Evolutionary conservation across 106 monocot genomes (phyloP).

Genomic region (Dioscorea alata): DNA sequence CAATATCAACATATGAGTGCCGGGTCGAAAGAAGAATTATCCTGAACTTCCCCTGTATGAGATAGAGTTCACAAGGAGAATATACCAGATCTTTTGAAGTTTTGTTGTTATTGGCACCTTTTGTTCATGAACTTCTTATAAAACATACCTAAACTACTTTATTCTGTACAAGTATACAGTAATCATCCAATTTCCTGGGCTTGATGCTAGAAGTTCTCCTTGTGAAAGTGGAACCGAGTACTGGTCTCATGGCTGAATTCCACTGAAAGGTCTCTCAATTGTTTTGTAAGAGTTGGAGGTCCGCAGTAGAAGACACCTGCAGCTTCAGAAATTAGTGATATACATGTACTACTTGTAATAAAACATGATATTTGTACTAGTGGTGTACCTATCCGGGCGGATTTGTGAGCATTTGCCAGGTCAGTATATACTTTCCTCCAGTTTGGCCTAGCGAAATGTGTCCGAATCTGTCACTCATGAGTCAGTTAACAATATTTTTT

Average conservation of each 20-base stretch:
- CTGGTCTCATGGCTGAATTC: conserved; percentile 83
- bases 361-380: neutral
- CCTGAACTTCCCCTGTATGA: neutral
- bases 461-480: conserved; percentile 40
- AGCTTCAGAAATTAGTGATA: conserved; percentile 6
- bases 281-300: conserved; percentile 71
- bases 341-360: neutral
- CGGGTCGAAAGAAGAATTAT: neutral
- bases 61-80: neutral
- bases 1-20: neutral
- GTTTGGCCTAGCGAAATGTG: conserved; percentile 71
- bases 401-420: conserved; percentile 43
- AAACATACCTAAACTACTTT: neutral
- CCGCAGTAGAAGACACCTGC: conserved; percentile 96
- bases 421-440: conserved; percentile 69
- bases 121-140: neutral
- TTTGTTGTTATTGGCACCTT: neutral
- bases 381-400: conserved; percentile 48
- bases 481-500: neutral
- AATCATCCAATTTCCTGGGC: conserved; percentile 2
- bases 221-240: conserved; percentile 93
- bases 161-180: conserved; percentile 11
- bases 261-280: conserved; percentile 59
- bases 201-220: conserved; percentile 78
- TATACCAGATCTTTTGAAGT: neutral